These are phyloP conservation scores for Penicillium sumatraense DNA, from an alignment of 2,329 filamentous ascomycete genomes.

Conservation along the genomic window DNA sequence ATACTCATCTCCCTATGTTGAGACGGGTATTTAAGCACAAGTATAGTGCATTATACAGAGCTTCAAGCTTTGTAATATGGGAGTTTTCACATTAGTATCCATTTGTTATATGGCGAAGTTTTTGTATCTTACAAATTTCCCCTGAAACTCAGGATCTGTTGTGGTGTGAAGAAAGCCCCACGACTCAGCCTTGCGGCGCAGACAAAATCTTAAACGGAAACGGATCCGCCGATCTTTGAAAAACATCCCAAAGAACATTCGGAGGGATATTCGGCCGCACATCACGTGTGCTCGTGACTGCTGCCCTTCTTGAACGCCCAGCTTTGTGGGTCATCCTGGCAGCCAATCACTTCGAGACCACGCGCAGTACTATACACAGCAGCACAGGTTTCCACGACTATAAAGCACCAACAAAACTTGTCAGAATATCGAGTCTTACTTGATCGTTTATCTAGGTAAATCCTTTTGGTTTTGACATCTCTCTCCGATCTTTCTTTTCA, in stretches of 20 bases:
- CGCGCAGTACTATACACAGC: too few relatives aligned
- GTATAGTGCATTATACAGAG: too few relatives aligned
- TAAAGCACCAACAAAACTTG: neutral
- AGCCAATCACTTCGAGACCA: neutral
- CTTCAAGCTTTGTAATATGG: conserved; percentile 20
- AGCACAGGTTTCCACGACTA: neutral
- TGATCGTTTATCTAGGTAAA: too few relatives aligned
- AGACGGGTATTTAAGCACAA: too few relatives aligned
- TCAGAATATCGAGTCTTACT: too few relatives aligned
- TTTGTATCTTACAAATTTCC: conserved; percentile 1
- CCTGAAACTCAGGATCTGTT: neutral
- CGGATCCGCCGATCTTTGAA: neutral
- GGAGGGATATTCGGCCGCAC: conserved; percentile 1
- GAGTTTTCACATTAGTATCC: conserved; percentile 25
- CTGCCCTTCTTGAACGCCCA: neutral
- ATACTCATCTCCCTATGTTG: too few relatives aligned
- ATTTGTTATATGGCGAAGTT: conserved; percentile 21
- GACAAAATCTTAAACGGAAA: neutral
- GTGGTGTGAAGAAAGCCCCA: neutral
- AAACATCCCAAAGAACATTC: neutral
- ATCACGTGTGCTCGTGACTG: conserved; percentile 1
- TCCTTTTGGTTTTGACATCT: neutral
- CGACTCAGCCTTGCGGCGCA: neutral
- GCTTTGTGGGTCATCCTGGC: neutral
- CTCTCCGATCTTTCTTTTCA: neutral